Conservation (phyloP, 2,329 filamentous ascomycete genomes). For the Xylaria sp. region DNA sequence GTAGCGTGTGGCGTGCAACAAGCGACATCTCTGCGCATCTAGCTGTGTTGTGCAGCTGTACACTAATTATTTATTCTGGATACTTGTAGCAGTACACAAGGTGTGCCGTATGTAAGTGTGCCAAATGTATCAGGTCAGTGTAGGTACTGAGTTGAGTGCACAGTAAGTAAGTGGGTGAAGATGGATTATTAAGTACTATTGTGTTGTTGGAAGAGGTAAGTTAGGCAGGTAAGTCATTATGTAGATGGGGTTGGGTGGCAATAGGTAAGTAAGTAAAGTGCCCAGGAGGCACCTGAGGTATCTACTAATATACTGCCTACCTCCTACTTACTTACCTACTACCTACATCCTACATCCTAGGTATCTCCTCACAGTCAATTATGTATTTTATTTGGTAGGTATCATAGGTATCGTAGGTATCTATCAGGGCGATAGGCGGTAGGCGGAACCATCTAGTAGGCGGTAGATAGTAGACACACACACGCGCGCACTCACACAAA, state of each 20-base stretch:
- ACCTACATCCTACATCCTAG: no score
- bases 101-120: no score
- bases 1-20: conserved; percentile 18
- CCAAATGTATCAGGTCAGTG: no score
- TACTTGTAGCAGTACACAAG: no score
- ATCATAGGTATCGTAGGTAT: background rate
- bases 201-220: no score
- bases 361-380: background rate
- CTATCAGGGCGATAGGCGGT: background rate
- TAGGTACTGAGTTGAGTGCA: background rate
- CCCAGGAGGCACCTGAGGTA: no score
- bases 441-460: background rate
- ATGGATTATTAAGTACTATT: background rate
- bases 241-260: background rate
- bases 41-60: no score
- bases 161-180: no score
- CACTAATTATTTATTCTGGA: background rate
- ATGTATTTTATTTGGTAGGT: background rate
- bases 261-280: background rate
- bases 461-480: background rate
- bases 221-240: no score
- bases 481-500: conserved; percentile 4
- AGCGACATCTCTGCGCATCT: conserved; percentile 8
- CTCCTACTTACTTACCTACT: background rate
- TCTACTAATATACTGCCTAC: background rate